Evolutionary conservation across 1,139 yeast species (phyloP).

Genomic region (Magnusiomyces fungicola): DNA sequence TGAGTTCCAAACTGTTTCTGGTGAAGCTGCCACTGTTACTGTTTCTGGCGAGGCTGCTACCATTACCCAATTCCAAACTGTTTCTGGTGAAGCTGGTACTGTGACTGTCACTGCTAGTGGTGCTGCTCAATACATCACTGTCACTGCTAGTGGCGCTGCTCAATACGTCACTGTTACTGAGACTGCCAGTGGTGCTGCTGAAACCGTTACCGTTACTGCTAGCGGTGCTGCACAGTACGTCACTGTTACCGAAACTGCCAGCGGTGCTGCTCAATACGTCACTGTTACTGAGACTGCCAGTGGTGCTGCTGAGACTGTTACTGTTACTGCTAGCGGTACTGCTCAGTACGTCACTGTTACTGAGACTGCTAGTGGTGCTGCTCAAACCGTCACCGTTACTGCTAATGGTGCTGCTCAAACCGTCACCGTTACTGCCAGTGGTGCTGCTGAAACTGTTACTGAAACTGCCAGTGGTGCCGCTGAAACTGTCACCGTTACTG

Average conservation of each 20-base stretch:
- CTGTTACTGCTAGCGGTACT: constrained; percentile 11
- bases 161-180: constrained; percentile 10
- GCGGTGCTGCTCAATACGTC: neutral
- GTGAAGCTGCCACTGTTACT: constrained; percentile 8
- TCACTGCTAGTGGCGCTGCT: neutral
- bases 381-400: constrained; percentile 1
- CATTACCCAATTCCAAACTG: constrained; percentile 12
- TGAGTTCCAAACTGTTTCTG: neutral
- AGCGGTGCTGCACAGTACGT: constrained; percentile 3
- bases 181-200: constrained; percentile 3
- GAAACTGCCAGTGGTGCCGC: constrained; percentile 1
- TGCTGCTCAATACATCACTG: constrained; percentile 4
- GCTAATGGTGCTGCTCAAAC: constrained; percentile 3
- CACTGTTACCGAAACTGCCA: constrained; percentile 12
- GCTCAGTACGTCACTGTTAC: constrained; percentile 10
- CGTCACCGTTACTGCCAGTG: neutral
- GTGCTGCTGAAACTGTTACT: constrained; percentile 1
- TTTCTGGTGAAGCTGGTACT: constrained; percentile 2
- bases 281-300: neutral
- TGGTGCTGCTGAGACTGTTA: constrained; percentile 7
- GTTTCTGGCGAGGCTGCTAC: constrained; percentile 10
- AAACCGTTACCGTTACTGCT: constrained; percentile 1
- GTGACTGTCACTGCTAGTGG: constrained; percentile 4
- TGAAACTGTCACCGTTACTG: constrained; percentile 3
- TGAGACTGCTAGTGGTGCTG: neutral